Evolutionary conservation across 2,329 filamentous ascomycete species (phyloP), one percentile per base, ranked within the genome.

Genomic region (Xylariaceae sp.): DNA sequence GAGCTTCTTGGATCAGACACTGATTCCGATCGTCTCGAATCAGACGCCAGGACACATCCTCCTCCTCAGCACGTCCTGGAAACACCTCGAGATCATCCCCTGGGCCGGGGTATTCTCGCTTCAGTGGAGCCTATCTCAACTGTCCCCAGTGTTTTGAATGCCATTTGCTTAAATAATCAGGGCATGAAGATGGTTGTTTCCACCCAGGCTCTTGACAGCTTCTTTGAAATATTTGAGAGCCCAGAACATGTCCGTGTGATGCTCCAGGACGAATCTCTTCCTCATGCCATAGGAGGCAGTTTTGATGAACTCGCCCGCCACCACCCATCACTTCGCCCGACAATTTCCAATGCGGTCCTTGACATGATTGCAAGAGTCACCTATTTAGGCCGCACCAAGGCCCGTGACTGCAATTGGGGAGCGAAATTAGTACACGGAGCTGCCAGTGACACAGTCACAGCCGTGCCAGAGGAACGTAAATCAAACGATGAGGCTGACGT

Each of bases 261-360:
- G 79, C 84, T 89, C 56, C 76, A 78, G 36, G 93, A 96, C 59
- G 75, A 80, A 5, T 75, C 78, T 34, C 77, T 95, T 52, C 81
- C 92, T 10, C 81, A 81, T 31, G 82, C 84, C 38, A 80, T 99
- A 45, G 94, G 94, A 11, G 82, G 82, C 22, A 88, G 86, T 39
- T 97, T 99, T 64, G 94, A 99, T 68, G 94, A 99, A 70, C 80
- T 99, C 53, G 88, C 93, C 47, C 86, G 94, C 39, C 94, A 99
- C 66, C 94, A 99, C 63, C 94, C 95, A 1, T 80, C 83, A 18
- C 74, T 99, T 42, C 89, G 92, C 60, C 80, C 81, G 10, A 81
- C 86, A 3, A 94, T 99, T 53, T 84, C 93, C 56, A 87, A 88
- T 57, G 87, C 90, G n/a, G 84, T 96, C 14, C 81, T 95, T 53